Conservation (phyloP, 768 basidiomycete genomes). For the Pulveroboletus sp. region DNA sequence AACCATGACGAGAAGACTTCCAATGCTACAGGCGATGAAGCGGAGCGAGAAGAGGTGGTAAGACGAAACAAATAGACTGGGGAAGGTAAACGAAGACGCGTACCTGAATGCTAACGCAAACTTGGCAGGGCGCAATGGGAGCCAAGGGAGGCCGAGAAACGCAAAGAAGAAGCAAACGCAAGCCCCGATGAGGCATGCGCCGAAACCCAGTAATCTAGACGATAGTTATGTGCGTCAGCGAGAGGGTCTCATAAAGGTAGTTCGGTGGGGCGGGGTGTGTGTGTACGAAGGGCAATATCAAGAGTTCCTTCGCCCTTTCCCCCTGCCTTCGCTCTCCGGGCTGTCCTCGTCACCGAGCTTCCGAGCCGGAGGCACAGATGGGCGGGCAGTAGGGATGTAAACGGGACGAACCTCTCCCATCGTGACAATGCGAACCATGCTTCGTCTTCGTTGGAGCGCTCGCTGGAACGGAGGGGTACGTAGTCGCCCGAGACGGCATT, state of each 20-base stretch:
- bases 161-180: conserved; percentile 91
- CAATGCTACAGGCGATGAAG: conserved; percentile 48
- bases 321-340: neutral
- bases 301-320: neutral
- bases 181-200: conserved; percentile 84
- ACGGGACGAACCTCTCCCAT: conserved; percentile 75
- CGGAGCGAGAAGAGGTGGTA: neutral
- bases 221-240: neutral
- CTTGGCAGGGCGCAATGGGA: conserved; percentile 77
- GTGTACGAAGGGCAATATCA: neutral
- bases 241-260: neutral
- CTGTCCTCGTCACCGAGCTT: neutral
- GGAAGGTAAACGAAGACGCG: neutral
- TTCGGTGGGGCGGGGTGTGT: neutral
- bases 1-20: conserved; percentile 92
- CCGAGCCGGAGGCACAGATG: neutral
- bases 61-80: neutral
- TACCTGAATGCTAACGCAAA: conserved; percentile 88
- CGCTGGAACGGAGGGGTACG: conserved; percentile 78
- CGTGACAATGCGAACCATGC: conserved; percentile 89
- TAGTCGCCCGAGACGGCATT: conserved; percentile 81
- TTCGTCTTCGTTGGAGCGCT: conserved; percentile 89
- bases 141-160: conserved; percentile 70
- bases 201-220: conserved; percentile 82
- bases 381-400: neutral